phyloP scores from a whole-genome alignment of 2,329 filamentous ascomycete genomes.

The Stagonosporopsis tanaceti region DNA sequence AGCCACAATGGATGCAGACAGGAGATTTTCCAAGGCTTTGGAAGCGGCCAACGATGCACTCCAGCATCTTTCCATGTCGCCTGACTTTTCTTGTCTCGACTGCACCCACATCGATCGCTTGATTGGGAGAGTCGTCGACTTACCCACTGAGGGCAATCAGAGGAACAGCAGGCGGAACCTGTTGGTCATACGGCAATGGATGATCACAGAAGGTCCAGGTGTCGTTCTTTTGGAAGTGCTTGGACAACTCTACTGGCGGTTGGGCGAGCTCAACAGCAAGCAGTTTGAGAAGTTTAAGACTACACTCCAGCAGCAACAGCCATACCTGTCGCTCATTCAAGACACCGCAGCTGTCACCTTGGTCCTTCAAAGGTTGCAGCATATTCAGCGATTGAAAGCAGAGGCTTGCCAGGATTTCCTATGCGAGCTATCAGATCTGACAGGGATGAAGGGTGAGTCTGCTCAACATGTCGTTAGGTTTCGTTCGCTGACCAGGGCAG shows the following conservation, averaged over 20 bases:
- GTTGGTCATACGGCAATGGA: conserved; percentile 46
- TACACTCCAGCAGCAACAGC: conserved; percentile 36
- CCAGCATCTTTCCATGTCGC: conserved; percentile 45
- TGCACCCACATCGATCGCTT: conserved; percentile 47
- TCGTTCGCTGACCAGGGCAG: conserved; percentile 28
- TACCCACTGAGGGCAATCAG: conserved; percentile 46
- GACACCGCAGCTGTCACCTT: conserved; percentile 35
- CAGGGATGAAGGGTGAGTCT: conserved; percentile 38
- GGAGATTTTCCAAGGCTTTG: conserved; percentile 41
- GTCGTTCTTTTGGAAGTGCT: conserved; percentile 45
- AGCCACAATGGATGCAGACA: conserved; percentile 40
- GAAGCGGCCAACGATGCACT: conserved; percentile 46
- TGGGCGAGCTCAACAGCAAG: conserved; percentile 48
- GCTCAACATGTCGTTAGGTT: not conserved
- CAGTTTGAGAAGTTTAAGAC: conserved; percentile 48
- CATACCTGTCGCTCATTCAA: conserved; percentile 40
- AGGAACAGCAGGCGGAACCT: conserved; percentile 47
- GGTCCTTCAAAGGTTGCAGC: conserved; percentile 42
- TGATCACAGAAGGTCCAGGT: conserved; percentile 44
- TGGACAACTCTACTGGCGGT: conserved; percentile 46
- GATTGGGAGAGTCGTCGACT: conserved; percentile 44
- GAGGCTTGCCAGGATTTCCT: conserved; percentile 47
- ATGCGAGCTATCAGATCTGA: conserved; percentile 43
- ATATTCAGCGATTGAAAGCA: conserved; percentile 44
- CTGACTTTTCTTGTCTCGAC: conserved; percentile 41